These are phyloP conservation scores for Flaveria linearis DNA, from an alignment of 129 eudicot species.

Conservation along the genomic window DNA sequence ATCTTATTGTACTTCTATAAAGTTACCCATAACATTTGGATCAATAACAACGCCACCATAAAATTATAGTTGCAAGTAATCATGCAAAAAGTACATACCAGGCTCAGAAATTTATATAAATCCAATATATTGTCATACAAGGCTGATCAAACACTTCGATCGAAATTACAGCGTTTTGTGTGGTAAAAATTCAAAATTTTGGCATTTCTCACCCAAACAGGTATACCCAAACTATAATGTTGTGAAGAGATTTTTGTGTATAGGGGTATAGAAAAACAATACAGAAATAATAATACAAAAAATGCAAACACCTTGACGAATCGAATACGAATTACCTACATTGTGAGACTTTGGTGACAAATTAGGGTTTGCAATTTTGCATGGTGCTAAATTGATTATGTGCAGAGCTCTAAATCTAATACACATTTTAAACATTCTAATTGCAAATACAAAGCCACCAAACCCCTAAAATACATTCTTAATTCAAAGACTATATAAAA, in stretches of 20 bases:
- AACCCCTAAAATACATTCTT: too few species aligned
- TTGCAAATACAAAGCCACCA: neutral
- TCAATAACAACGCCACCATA: neutral
- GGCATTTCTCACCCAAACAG: slow-evolving; percentile 4
- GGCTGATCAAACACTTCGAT: neutral
- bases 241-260: slow-evolving; percentile 17
- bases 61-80: slow-evolving; percentile 9
- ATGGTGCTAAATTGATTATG: neutral
- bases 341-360: neutral
- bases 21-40: neutral
- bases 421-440: slow-evolving; percentile 6
- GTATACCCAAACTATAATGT: neutral
- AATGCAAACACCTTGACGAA: neutral
- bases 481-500: neutral
- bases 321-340: slow-evolving; percentile 9
- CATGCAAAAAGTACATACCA: slow-evolving; percentile 7
- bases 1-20: slow-evolving; percentile 5
- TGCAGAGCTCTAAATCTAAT: neutral
- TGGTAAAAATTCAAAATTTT: neutral
- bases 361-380: slow-evolving; percentile 15
- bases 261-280: slow-evolving; percentile 2
- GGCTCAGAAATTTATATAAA: neutral
- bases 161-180: slow-evolving; percentile 9
- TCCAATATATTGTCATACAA: neutral
- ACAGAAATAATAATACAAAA: slow-evolving; percentile 6